A percentile compares a stretch with the other conserved stretches of the same genome.
phyloP scores from a whole-genome alignment of 495 filamentous ascomycete species.

The Daldinia vernicosa region DNA sequence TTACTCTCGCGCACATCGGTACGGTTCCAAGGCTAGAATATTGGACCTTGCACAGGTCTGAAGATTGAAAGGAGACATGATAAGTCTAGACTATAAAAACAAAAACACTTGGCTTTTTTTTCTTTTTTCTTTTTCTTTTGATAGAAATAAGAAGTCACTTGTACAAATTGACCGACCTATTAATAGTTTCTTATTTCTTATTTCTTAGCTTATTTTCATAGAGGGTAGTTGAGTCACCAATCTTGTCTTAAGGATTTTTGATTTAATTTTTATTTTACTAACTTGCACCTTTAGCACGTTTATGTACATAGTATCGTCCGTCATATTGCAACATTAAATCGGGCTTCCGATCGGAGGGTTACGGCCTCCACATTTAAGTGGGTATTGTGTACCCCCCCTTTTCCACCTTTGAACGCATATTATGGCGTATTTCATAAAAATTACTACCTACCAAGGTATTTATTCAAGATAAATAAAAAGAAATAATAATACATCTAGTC shows the following conservation, averaged over 20 bases:
- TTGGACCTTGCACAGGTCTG: slow-evolving; percentile 84
- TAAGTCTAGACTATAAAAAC: slow-evolving; percentile 15
- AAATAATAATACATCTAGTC: slow-evolving; percentile 8
- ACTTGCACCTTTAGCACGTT: slow-evolving; percentile 4
- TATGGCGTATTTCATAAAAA: not conserved
- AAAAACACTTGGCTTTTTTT: not conserved
- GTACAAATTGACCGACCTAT: not conserved
- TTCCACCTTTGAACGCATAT: slow-evolving; percentile 21
- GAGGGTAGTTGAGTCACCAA: slow-evolving; percentile 7
- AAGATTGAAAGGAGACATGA: slow-evolving; percentile 71
- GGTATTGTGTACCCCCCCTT: not conserved
- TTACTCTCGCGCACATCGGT: slow-evolving; percentile 85
- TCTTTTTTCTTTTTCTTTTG: no score
- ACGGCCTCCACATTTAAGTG: not conserved
- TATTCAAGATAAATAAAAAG: not conserved
- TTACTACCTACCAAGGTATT: no score
- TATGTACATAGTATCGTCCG: slow-evolving; percentile 3
- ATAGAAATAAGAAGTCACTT: not conserved
- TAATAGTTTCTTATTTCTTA: not conserved
- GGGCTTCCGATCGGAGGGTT: slow-evolving; percentile 45
- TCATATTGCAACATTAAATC: slow-evolving; percentile 18
- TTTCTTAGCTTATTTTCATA: not conserved
- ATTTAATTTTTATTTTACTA: not conserved
- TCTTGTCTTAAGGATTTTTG: not conserved
- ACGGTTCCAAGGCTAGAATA: slow-evolving; percentile 82